Evolutionary conservation across 139 green algal species (phyloP).

Genomic region (Coccomyxa sp.): DNA sequence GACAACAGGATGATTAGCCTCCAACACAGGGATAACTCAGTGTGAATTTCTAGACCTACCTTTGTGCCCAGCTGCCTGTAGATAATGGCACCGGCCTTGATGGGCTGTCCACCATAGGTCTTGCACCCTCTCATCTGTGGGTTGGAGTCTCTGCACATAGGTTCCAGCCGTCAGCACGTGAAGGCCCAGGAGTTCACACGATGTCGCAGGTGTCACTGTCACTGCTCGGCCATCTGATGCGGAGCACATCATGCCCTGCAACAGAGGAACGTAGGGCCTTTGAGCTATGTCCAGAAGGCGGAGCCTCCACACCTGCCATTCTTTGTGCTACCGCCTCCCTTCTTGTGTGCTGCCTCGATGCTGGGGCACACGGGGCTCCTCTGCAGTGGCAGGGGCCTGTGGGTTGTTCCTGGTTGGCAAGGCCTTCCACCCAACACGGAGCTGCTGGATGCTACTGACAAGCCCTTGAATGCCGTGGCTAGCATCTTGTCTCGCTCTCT

Average conservation of each 20-base stretch:
- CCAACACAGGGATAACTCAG: neutral
- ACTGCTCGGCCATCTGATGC: neutral
- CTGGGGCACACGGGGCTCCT: neutral
- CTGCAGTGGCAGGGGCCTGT: neutral
- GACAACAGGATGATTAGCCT: neutral
- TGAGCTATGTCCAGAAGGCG: neutral
- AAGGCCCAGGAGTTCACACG: neutral
- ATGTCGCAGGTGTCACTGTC: neutral
- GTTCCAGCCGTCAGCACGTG: neutral
- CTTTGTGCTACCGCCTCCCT: conserved; percentile 85
- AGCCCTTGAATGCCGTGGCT: neutral
- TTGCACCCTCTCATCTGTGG: conserved; percentile 90
- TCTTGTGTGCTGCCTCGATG: neutral
- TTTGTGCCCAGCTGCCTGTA: conserved; percentile 87
- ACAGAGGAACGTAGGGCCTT: neutral
- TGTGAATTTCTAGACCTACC: conserved; percentile 30
- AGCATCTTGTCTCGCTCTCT: neutral
- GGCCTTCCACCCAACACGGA: neutral
- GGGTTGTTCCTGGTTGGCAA: neutral
- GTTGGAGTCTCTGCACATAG: conserved; percentile 73
- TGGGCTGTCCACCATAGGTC: conserved; percentile 90
- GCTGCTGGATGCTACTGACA: neutral
- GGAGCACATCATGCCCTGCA: neutral
- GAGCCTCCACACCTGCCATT: conserved; percentile 65
- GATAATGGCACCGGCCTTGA: conserved; percentile 94